Evolutionary conservation across 2,329 filamentous ascomycete species (phyloP), one percentile per base, ranked within the genome.

Genomic region (Arthroderma sp.): DNA sequence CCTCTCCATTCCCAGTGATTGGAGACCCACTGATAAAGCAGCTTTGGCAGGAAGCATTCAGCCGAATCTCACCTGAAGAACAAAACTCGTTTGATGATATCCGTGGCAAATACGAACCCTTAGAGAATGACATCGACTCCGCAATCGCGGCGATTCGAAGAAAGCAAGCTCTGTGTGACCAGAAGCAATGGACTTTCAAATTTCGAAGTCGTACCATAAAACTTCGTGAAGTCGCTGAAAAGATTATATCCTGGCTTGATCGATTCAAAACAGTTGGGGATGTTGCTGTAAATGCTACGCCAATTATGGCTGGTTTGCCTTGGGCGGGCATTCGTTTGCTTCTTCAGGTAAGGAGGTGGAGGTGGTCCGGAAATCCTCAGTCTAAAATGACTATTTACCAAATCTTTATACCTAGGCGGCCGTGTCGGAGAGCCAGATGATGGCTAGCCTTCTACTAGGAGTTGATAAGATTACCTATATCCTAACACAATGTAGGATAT

Each of bases 271-370:
- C 22, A 8, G 39, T 48, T 27, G 49, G 45, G 7, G 50, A 54
- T 29, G 28, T 46, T 6, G 49, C 28, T 10, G 42, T 44, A 10
- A 46, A 48, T 41, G 47, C 40, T 43, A 46, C 51, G 15, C 45
- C 49, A 4, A 30, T 31, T 8, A 43, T 50, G 44, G 49, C 50
- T 29, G 51, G 45, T 8, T 42, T 50, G 5, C 49, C 48, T 4
- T 54, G 49, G 51, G 50, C 51, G 11, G 45, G 36, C 29, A 38
- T 54, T 15, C 34, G 45, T 3, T 49, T 53, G 30, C 27, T 53
- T 9, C 44, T 52, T 28, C 43, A 44, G 34, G 50, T 48, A 46
- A 22, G 15, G 15, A 22, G 15, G 15, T 22, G 3, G 15, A 22
- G 15, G 15, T 22, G 15, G 15, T 22, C 15, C 15, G 15, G 15